Percentiles rank a stretch among this genome's conserved stretches.
These are phyloP conservation scores for Peronospora farinosa DNA, from an alignment of 352 stramenopile genomes.

Conservation along the genomic window DNA sequence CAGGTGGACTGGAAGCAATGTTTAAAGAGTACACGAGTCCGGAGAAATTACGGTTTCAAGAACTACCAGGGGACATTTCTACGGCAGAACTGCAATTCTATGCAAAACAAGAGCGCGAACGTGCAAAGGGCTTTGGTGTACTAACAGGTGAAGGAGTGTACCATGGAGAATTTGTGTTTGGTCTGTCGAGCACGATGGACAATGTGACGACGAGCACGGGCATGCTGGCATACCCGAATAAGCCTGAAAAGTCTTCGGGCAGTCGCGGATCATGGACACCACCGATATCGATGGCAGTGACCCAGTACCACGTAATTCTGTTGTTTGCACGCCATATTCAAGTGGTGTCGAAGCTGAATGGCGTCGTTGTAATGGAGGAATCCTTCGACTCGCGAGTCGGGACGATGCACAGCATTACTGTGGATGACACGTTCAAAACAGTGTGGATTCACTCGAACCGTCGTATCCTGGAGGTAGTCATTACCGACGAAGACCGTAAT, in stretches of 20 bases:
- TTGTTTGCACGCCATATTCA: conserved; percentile 78
- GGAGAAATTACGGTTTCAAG: conserved; percentile 83
- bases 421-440: conserved; percentile 76
- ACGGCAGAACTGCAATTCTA: conserved; percentile 77
- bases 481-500: conserved; percentile 86
- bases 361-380: conserved; percentile 82
- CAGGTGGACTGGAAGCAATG: conserved; percentile 72
- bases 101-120: conserved; percentile 69
- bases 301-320: conserved; percentile 89
- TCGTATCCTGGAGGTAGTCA: conserved; percentile 71
- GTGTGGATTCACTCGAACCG: conserved; percentile 81
- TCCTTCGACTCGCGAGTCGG: conserved; percentile 72
- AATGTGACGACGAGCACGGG: conserved; percentile 75
- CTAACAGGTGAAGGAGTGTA: conserved; percentile 88
- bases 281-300: conserved; percentile 83
- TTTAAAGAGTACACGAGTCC: conserved; percentile 81
- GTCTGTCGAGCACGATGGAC: conserved; percentile 63
- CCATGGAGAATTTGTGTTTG: conserved; percentile 83
- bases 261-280: conserved; percentile 41
- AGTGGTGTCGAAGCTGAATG: conserved; percentile 84
- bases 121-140: conserved; percentile 85
- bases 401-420: conserved; percentile 51
- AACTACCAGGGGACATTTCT: conserved; percentile 82
- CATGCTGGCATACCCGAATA: conserved; percentile 64
- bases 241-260: conserved; percentile 39